Conservation (phyloP, 192 early-diverging fungal species). For the Entrophospora sp. region DNA sequence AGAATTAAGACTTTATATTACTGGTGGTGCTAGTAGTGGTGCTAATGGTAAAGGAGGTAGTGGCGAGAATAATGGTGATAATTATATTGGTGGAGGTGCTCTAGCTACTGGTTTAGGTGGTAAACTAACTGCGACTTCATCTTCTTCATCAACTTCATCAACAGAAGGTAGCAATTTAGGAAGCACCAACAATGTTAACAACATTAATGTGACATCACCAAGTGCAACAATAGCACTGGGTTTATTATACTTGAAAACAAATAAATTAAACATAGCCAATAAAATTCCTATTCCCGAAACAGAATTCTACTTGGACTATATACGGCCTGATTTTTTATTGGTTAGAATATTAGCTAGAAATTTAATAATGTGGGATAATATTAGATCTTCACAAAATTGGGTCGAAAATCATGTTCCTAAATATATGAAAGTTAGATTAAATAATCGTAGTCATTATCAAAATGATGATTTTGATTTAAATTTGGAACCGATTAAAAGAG, state of each 20-base stretch:
- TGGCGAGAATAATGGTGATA: too few relatives aligned
- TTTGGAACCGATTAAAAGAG: slow-evolving; percentile 47
- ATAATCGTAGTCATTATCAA: background rate
- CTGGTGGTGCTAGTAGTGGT: too few relatives aligned
- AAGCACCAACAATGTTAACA: slow-evolving; percentile 16
- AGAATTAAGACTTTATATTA: slow-evolving; percentile 42
- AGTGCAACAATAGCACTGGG: slow-evolving; percentile 78
- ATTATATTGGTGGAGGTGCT: too few relatives aligned
- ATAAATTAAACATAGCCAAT: slow-evolving; percentile 55
- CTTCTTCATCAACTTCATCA: too few relatives aligned
- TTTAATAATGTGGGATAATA: slow-evolving; percentile 68
- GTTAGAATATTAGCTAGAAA: slow-evolving; percentile 57
- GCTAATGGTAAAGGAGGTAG: too few relatives aligned
- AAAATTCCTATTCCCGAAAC: slow-evolving; percentile 56
- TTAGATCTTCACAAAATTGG: slow-evolving; percentile 59
- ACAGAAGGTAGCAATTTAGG: background rate
- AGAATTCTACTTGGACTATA: slow-evolving; percentile 48
- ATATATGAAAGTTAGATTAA: slow-evolving; percentile 36
- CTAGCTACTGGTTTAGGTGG: too few relatives aligned
- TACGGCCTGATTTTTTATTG: slow-evolving; percentile 65
- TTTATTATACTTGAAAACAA: slow-evolving; percentile 75
- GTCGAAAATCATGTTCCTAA: slow-evolving; percentile 50
- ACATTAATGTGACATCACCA: slow-evolving; percentile 44
- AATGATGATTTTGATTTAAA: slow-evolving; percentile 21
- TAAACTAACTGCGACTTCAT: background rate